Evolutionary conservation across 768 basidiomycete genomes (phyloP), one percentile per base, ranked within the genome.

Genomic region (Pilatotrama ljubarskyi): DNA sequence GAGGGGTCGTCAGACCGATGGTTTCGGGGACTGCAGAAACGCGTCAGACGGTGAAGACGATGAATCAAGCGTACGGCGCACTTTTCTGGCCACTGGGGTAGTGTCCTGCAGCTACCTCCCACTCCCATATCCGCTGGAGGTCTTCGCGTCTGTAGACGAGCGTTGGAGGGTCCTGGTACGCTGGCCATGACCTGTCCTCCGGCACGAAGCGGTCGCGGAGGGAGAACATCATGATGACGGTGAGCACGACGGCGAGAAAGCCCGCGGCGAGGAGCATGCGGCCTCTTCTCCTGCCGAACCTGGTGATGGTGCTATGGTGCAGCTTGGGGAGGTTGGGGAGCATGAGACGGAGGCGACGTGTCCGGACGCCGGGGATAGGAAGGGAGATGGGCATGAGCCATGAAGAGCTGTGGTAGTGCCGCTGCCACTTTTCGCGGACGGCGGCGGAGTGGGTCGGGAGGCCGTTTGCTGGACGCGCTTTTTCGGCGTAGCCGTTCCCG

Each of bases 101-200:
- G 75, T 97, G 95, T 0, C 97, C 97, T 63, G 92, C 91, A 32
- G 85, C 78, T 57, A 98, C 82, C 75, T 99, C 96, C 95, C 95
- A 98, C 61, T 87, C 80, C 95, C 95, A 98, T 73, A 99, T 91
- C 57, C 88, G 81, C 68, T 90, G 91, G 41, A 97, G 71, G 69
- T 98, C 94, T 58, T 90, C 85, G 48, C 87, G 80, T 57, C 79
- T 78, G 68, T 83, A 93, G 36, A 94, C 84, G 26, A 94, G 80
- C 9, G 92, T 92, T 24, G 88, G 77, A 15, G 85, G 78, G 46
- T 88, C 85, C 40, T 79, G 79, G 17, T 76, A 73, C 46, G 62
- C 46, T 7, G 86, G 80, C 87, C 87, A 90, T 58, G 81, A 80
- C 65, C 84, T 86, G 51, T 82, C 82, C 58, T 81, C 77, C 1